A percentile compares a stretch with the other conserved stretches of the same genome.
Conservation (phyloP, 2,329 filamentous ascomycete genomes). For the Talaromyces albobiverticillius region DNA sequence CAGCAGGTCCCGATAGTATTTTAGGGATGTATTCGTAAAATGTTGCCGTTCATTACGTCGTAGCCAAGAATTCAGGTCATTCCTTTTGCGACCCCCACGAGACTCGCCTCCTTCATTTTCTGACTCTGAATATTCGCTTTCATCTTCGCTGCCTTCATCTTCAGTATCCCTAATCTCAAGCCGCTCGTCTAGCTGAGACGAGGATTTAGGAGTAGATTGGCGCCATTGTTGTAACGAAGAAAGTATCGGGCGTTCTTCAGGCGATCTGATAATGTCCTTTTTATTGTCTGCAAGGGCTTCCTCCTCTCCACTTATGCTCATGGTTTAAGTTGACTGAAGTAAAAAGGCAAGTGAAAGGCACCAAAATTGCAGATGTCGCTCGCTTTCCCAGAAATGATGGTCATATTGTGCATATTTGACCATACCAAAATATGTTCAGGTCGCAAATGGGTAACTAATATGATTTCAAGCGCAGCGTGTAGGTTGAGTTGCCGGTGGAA, state of each 20-base stretch:
- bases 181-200: background rate
- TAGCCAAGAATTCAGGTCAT: background rate
- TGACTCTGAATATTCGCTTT: background rate
- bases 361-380: background rate
- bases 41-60: background rate
- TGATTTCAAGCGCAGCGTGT: background rate
- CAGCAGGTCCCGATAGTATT: slow-evolving; percentile 50
- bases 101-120: slow-evolving; percentile 3
- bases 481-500: too few relatives aligned
- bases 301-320: slow-evolving; percentile 38
- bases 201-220: background rate
- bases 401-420: background rate
- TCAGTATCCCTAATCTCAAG: background rate
- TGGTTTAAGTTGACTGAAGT: background rate
- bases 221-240: slow-evolving; percentile 8
- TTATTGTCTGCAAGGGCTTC: slow-evolving; percentile 1
- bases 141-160: background rate
- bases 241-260: background rate
- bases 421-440: background rate
- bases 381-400: background rate
- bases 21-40: slow-evolving; percentile 44
- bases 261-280: background rate
- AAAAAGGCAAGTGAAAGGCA: background rate
- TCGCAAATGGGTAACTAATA: background rate
- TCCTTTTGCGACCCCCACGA: background rate